These are phyloP conservation scores for Chrysoporthe austroafricana DNA, from an alignment of 2,329 filamentous ascomycete genomes.

Conservation along the genomic window DNA sequence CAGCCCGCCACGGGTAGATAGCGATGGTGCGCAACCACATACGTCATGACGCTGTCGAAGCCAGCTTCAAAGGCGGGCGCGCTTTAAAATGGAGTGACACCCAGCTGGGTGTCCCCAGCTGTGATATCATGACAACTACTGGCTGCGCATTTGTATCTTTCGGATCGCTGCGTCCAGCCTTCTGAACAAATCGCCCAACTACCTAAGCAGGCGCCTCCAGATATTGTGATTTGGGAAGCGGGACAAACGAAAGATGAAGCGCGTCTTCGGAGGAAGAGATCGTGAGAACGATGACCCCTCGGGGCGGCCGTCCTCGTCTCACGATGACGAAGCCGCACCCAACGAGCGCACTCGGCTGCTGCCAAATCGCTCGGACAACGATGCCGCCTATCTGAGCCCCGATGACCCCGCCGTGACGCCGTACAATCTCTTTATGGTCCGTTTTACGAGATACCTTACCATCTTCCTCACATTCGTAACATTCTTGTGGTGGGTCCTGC, in stretches of 20 bases:
- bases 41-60: conserved; percentile 17
- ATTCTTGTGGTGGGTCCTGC: conserved; percentile 89
- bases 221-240: neutral
- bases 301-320: conserved; percentile 30
- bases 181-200: neutral
- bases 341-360: conserved; percentile 69
- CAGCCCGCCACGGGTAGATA: conserved; percentile 11
- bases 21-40: conserved; percentile 17
- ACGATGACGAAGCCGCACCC: conserved; percentile 32
- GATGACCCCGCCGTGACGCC: conserved; percentile 87
- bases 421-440: conserved; percentile 92
- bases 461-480: conserved; percentile 74
- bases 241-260: conserved; percentile 21
- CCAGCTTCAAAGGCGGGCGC: neutral
- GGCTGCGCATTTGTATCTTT: neutral
- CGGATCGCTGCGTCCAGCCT: neutral
- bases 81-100: neutral
- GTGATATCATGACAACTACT: neutral
- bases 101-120: neutral
- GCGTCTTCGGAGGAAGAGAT: conserved; percentile 23
- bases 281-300: conserved; percentile 34
- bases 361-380: conserved; percentile 64
- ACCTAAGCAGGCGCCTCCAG: conserved; percentile 11
- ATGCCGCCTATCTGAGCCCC: conserved; percentile 67
- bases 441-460: conserved; percentile 77